Percentiles rank a stretch among this genome's conserved stretches.
Evolutionary conservation across 176 grass and related monocot species (phyloP).

Genomic region (Hyparrhenia diplandra): DNA sequence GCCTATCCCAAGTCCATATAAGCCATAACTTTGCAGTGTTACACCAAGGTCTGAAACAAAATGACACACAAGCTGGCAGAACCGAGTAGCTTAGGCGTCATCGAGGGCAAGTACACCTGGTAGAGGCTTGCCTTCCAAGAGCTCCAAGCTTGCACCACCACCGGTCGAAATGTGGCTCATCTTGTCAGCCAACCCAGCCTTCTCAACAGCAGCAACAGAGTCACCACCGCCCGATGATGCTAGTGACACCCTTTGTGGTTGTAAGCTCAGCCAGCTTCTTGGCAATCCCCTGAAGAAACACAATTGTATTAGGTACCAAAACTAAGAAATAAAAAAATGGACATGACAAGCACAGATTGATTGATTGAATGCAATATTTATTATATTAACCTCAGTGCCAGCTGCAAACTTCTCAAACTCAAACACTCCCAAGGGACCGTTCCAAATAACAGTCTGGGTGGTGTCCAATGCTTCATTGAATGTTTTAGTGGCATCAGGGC

Average conservation of each 20-base stretch:
- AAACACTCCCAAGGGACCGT: slow-evolving; percentile 96
- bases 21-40: slow-evolving; percentile 22
- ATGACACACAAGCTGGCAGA: not conserved
- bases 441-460: slow-evolving; percentile 81
- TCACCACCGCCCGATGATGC: slow-evolving; percentile 95
- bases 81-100: slow-evolving; percentile 48
- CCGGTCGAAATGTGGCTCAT: slow-evolving; percentile 99
- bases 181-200: slow-evolving; percentile 82
- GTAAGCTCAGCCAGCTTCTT: slow-evolving; percentile 93
- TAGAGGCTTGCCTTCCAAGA: slow-evolving; percentile 88
- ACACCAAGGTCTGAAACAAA: slow-evolving; percentile 28
- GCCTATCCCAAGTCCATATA: slow-evolving; percentile 35
- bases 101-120: slow-evolving; percentile 93
- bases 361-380: not conserved
- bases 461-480: slow-evolving; percentile 61
- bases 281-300: slow-evolving; percentile 59
- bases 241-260: slow-evolving; percentile 55
- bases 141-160: slow-evolving; percentile 85
- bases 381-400: slow-evolving; percentile 71
- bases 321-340: not conserved
- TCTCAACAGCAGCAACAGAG: slow-evolving; percentile 94
- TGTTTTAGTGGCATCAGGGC: slow-evolving; percentile 74
- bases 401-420: slow-evolving; percentile 94
- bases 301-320: not conserved
- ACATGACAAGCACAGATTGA: not conserved